phyloP scores from a whole-genome alignment of 768 basidiomycete genomes.

The Neoboletus brunneissimus region DNA sequence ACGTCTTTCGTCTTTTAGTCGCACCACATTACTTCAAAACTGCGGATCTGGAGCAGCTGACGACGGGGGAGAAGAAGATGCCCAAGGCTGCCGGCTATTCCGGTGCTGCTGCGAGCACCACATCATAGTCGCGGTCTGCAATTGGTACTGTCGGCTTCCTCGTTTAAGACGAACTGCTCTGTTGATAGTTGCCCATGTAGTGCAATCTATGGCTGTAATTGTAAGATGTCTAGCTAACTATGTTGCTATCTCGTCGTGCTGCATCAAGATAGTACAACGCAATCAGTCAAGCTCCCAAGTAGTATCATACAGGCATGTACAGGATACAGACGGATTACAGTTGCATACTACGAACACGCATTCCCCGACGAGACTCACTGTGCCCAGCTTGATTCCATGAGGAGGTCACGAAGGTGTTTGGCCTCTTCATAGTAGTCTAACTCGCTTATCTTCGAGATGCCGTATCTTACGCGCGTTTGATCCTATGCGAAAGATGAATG shows the following conservation, averaged over 20 bases:
- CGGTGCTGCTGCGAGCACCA: conserved; percentile 9
- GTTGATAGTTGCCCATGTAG: background rate
- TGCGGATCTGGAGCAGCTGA: conserved; percentile 75
- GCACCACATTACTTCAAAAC: conserved; percentile 96
- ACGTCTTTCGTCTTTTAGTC: conserved; percentile 43
- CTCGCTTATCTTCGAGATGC: conserved; percentile 62
- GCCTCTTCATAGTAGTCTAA: conserved; percentile 73
- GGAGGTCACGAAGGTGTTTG: conserved; percentile 52
- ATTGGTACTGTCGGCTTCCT: background rate
- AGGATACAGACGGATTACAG: background rate
- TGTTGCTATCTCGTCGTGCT: background rate
- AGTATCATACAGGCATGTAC: conserved; percentile 7
- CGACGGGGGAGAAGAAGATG: conserved; percentile 88
- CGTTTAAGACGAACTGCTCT: background rate
- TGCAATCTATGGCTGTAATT: background rate
- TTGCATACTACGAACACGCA: background rate
- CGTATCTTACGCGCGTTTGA: conserved; percentile 77
- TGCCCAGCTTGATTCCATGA: conserved; percentile 58
- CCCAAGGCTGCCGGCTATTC: conserved; percentile 62
- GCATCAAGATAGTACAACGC: background rate
- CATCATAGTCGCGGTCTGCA: conserved; percentile 2
- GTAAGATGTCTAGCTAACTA: background rate
- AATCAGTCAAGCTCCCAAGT: background rate
- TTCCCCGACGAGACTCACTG: conserved; percentile 15
- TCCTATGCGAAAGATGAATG: conserved; percentile 47